Base-by-base conservation (phyloP, 1,139 yeast genomes). In the Hanseniaspora sp. region DNA sequence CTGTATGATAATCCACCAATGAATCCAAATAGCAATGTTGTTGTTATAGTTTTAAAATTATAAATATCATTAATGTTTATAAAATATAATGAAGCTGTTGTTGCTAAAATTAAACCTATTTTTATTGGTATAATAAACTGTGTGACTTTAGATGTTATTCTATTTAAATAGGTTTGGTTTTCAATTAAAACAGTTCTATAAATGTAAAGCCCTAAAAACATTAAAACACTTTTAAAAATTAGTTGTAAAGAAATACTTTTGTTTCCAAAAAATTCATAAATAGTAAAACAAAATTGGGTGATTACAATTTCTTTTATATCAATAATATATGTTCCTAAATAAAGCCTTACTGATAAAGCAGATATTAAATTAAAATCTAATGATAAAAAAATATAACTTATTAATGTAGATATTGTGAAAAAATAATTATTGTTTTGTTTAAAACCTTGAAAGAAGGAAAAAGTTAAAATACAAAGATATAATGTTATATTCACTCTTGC, bases 341-440 rank as follows among this genome's bases (percentile, higher is more conserved):
- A n/a, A 29, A 29, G 45, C 33, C 54, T 44, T 11, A 41, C 39
- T 5, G 39, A 31, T 30, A 51, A 33, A 15, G 28, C 30, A 7
- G 48, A 31, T n/a, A 44, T 45, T 17, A 51, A 29, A 34, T 43
- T 45, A 33, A 39, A 51, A 12, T 51, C 47, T 18, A 45, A 6
- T 4, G 28, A 17, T 3, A 51, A 45, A 15, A 51, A 51, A 17
- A 38, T 3, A 9, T 43, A 29, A 5, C 39, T 29, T 11, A 51
- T 33, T 29, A 39, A 13, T 12, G 48, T 13, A n/a, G 44, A 23
- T 9, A 51, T 7, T 7, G 39, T 7, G 46, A 33, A 51, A 12
- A 30, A 30, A 30, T 30, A 44, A 5, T 33, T 28, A 34, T 31
- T 37, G 29, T 39, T 33, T 7, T 38, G 38, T 5, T 34, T 35